phyloP scores from a whole-genome alignment of 352 stramenopile genomes.

The Phytophthora sp. region DNA sequence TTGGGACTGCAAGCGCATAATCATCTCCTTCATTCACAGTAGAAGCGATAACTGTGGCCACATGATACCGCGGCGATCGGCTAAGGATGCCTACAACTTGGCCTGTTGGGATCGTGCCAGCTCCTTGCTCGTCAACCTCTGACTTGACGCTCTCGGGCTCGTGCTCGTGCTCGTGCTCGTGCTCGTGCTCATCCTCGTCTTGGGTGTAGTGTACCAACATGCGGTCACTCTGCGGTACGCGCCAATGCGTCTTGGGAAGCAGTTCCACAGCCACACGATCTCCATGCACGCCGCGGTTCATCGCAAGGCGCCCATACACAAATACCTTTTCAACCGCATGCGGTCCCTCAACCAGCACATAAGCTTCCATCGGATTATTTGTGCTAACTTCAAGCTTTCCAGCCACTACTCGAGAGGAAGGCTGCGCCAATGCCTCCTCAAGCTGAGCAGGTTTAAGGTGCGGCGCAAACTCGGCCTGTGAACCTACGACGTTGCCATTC shows the following conservation, averaged over 20 bases:
- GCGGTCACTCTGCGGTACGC: conserved; percentile 62
- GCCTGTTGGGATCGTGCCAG: conserved; percentile 63
- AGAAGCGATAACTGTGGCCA: conserved; percentile 76
- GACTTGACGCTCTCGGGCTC: conserved; percentile 26
- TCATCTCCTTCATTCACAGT: conserved; percentile 70
- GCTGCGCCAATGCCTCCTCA: conserved; percentile 34
- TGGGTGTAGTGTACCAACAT: conserved; percentile 74
- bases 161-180: conserved; percentile 45
- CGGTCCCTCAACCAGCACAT: conserved; percentile 60
- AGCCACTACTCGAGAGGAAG: conserved; percentile 35
- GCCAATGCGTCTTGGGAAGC: conserved; percentile 83
- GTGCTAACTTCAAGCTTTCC: conserved; percentile 74
- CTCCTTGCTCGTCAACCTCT: conserved; percentile 6
- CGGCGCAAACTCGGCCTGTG: conserved; percentile 56
- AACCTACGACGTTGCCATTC: conserved; percentile 20
- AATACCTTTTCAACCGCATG: conserved; percentile 64
- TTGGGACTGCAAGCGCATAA: conserved; percentile 77
- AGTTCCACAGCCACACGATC: conserved; percentile 96
- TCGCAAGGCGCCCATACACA: conserved; percentile 76
- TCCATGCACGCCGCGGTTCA: conserved; percentile 98
- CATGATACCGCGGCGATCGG: conserved; percentile 64
- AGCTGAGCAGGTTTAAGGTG: conserved; percentile 50
- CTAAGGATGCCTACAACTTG: conserved; percentile 89
- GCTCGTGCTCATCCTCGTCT: conserved; percentile 51
- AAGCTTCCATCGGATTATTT: conserved; percentile 79